Base-by-base conservation (phyloP, 2,329 filamentous ascomycete species). In the Diplodia seriata region DNA sequence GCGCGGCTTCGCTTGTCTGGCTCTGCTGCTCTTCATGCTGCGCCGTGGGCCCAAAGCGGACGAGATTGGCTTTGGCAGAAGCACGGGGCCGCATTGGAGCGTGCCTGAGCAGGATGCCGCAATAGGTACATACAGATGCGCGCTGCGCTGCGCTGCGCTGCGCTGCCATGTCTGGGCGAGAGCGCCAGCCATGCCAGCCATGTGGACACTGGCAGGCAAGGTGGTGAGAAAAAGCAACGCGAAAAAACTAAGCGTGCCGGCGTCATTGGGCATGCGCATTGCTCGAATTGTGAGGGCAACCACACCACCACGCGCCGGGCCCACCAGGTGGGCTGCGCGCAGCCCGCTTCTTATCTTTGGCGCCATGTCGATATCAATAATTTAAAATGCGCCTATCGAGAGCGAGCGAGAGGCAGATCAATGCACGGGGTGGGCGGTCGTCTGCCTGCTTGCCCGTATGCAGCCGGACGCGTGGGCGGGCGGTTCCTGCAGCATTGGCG, bases 331-430 rank as follows among this genome's bases (percentile, higher is more conserved):
- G 43, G 47, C 26, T 38, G 47, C 38, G 57, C 57, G 18, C 57
- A 31, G 57, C 57, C 57, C 59, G 59, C 59, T 51, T 62, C 59
- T 63, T 63, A 51, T 63, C 57, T 62, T 62, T 50, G 57, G 57
- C 57, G 57, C 40, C 47, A 63, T 51, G 59, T 38, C 62, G 62
- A 55, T 65, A 65, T 65, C 62, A 65, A 55, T 55, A 65, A 65
- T 65, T 65, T 65, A 55, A 65, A 31, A 55, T 54, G 33, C 62
- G 62, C 62, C 62, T 63, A 63, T 63, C 59, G 59, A 63, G 47
- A 29, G 59, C 26, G 59, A 20, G 54, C 59, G 47, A 31, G 43
- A 29, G 59, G 59, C 47, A 63, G 59, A 63, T 63, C 59, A 63
- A 63, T 63, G 59, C 47, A 38, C n/a, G 43, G n/a, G 18, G 18